phyloP scores from a whole-genome alignment of 495 filamentous ascomycete species.

The Pseudevernia furfuracea region DNA sequence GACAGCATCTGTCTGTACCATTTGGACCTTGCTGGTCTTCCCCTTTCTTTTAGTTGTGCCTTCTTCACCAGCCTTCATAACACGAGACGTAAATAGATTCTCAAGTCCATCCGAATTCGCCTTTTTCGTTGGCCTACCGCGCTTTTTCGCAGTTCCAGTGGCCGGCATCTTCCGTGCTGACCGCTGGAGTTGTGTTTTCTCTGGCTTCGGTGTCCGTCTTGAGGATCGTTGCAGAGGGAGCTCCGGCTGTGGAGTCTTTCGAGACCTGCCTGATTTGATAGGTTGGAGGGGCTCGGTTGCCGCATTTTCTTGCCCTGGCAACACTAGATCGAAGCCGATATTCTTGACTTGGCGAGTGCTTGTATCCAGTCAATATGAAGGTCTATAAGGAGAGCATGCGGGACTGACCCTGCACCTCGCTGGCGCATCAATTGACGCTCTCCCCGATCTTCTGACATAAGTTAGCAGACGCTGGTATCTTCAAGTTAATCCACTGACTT shows the following conservation, averaged over 20 bases:
- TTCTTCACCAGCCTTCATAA: conserved; percentile 4
- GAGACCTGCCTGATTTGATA: conserved; percentile 17
- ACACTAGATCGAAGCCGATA: conserved; percentile 19
- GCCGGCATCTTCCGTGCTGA: conserved; percentile 9
- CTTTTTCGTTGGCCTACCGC: background rate
- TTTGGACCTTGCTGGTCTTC: conserved; percentile 1
- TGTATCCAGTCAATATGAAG: background rate
- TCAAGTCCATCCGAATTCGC: background rate
- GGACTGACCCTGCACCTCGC: conserved; percentile 23
- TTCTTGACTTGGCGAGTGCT: conserved; percentile 25
- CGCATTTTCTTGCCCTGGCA: conserved; percentile 16
- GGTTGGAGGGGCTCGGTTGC: conserved; percentile 12
- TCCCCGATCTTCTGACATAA: conserved; percentile 6
- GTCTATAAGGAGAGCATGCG: background rate
- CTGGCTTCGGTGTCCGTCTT: conserved; percentile 14
- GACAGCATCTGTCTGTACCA: background rate
- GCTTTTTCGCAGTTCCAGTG: background rate
- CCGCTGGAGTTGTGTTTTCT: background rate
- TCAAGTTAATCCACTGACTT: background rate
- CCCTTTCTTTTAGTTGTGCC: conserved; percentile 7
- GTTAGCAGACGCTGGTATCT: background rate
- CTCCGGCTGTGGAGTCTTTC: conserved; percentile 18
- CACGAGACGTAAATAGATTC: background rate
- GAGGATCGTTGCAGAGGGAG: conserved; percentile 18
- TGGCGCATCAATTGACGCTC: conserved; percentile 24